A percentile compares a stretch with the other conserved stretches of the same genome.
Evolutionary conservation across 2,329 filamentous ascomycete genomes (phyloP).

Genomic region (Xylariaceae sp.): DNA sequence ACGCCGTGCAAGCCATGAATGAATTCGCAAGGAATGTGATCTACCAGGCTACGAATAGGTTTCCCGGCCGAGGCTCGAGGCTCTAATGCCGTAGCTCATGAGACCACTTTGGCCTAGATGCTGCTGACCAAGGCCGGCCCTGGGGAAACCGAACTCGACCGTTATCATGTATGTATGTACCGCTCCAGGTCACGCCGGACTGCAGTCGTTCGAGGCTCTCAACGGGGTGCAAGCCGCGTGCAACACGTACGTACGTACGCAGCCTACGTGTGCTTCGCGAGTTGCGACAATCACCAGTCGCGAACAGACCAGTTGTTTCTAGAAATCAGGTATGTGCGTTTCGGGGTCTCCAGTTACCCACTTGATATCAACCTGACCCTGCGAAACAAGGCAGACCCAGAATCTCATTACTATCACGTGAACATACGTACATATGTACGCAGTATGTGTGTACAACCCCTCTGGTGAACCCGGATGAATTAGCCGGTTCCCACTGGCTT

Average conservation of each 20-base stretch:
- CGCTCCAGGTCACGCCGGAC: neutral
- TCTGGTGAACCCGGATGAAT: neutral
- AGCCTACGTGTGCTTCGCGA: neutral
- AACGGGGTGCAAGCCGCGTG: neutral
- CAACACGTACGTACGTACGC: neutral
- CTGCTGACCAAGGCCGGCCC: neutral
- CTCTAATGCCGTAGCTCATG: neutral
- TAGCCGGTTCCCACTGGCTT: neutral
- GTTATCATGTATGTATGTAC: too few species aligned
- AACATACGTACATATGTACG: too few species aligned
- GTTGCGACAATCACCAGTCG: constrained; percentile 5
- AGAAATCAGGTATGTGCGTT: constrained; percentile 7
- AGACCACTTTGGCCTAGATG: neutral
- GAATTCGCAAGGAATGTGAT: neutral
- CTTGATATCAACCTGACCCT: constrained; percentile 7
- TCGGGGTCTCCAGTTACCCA: too few species aligned
- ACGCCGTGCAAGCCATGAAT: neutral
- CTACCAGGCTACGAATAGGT: neutral
- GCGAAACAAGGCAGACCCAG: neutral
- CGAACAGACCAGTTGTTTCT: constrained; percentile 7
- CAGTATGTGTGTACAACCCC: too few species aligned
- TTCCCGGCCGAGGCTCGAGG: neutral
- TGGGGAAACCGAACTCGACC: neutral
- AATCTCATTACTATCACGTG: neutral
- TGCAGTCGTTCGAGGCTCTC: neutral